Evolutionary conservation across 2,329 filamentous ascomycete species (phyloP), one percentile per base, ranked within the genome.

Genomic region (Claviceps sp.): DNA sequence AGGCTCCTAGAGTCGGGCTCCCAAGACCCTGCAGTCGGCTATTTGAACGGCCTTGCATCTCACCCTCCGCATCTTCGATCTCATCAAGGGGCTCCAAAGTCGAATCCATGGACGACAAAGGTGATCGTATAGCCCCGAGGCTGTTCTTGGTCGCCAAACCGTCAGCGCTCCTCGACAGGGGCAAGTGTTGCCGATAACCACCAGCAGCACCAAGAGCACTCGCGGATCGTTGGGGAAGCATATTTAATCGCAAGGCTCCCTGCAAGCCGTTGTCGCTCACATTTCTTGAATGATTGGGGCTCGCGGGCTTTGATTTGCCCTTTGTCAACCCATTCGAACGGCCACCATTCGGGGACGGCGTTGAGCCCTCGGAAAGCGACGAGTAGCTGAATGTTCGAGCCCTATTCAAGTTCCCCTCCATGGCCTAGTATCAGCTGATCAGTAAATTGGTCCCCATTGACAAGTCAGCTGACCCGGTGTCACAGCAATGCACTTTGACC

Each of bases 341-440:
- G 23, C 57, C 64, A 8, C 74, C 68, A 0, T 16, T 26, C 13
- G 71, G 68, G 50, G 72, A 78, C 14, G 77, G 74, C 1, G 75
- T 77, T 17, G 77, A 79, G 9, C 68, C 68, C 52, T 74, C 72
- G 2, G 76, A 79, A 3, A 64, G 53, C 38, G 65, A 56, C 9
- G 65, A 61, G 54, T 66, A 56, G 67, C 68, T 61, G 72, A 88
- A 72, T 9, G 84, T 81, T 59, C 88, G 80, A 34, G 88, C 90
- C 54, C 88, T 83, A 52, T 78, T 83, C 20, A 96, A 73, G 59
- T 96, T 96, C 39, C 85, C 88, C 68, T 96, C 91, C 89, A 96
- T 95, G 36, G 87, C 86, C 88, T 94, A 64, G 22, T 3, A 6
- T 23, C 48, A 51, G 39, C 34, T 38, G 20, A 14, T 54, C 47